Base-by-base conservation (phyloP, 768 basidiomycete genomes). In the Boletus huronensis region DNA sequence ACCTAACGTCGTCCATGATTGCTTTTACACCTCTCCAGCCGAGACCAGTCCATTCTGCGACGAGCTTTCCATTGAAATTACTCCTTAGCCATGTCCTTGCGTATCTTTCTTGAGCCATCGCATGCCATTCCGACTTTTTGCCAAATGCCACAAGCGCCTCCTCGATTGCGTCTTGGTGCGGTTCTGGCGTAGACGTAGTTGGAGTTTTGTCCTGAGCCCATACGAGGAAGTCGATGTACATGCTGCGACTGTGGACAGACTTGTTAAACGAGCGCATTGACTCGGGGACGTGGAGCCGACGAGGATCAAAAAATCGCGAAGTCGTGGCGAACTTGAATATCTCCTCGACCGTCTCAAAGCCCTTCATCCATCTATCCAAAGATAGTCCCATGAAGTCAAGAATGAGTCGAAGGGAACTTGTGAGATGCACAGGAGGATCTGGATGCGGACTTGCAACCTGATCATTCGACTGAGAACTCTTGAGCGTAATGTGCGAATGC, bases 211-310 rank as follows among this genome's bases (percentile, higher is more conserved):
- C 67, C 29, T 72, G 63, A 10, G 74, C 78, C 78, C 79, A 87
- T 8, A 70, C 59, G 5, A 83, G 70, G 52, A 88, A 89, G 46
- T 79, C 76, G 10, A 70, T 65, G 60, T 84, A 87, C 84, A 88
- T 85, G 38, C 59, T 70, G 17, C 87, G 76, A 17, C 75, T 29
- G 64, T 63, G 54, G 73, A 76, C 47, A 75, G 75, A 58, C 81
- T 82, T 59, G 62, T 69, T 46, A 73, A 70, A 14, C 74, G 75
- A 11, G 63, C 59, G 51, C 76, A 76, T 40, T 43, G 65, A 36
- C n/a, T n/a, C n/a, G 61, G 67, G 51, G 50, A 64, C 52, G 16
- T 60, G 53, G 48, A 84, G 74, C 16, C 66, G 60, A 14, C 58
- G 62, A 2, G 79, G 73, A 51, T 79, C 69, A 60, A 85, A 87